These are phyloP conservation scores for Acanthamoeba triangularis DNA, from an alignment of 208 protist species.

Conservation along the genomic window DNA sequence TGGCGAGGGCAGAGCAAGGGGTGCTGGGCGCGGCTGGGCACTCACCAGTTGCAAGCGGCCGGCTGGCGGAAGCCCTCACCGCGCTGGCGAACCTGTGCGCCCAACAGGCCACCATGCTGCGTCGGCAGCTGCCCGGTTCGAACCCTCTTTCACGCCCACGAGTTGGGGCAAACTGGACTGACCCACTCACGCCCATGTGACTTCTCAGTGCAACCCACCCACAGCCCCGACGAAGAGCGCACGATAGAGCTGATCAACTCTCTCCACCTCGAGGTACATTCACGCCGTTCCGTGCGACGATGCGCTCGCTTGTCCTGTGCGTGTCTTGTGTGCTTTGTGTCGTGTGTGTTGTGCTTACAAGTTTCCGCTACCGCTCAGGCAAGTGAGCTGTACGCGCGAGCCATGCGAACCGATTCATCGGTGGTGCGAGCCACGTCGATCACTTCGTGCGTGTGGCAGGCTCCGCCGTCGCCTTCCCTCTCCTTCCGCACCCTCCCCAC, in stretches of 20 bases:
- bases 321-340: not conserved
- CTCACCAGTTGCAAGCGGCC: not conserved
- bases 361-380: not conserved
- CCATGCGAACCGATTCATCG: not conserved
- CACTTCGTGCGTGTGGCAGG: constrained; percentile 23
- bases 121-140: not conserved
- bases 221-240: not conserved
- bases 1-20: not conserved
- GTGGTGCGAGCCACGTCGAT: not conserved
- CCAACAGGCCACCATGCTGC: not conserved
- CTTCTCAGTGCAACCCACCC: not conserved
- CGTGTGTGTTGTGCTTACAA: not conserved
- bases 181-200: not conserved
- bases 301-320: too few species aligned
- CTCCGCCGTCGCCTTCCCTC: not conserved
- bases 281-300: too few species aligned
- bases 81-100: constrained; percentile 16
- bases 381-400: not conserved
- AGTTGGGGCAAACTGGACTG: not conserved
- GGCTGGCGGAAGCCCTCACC: not conserved
- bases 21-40: not conserved
- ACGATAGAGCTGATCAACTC: not conserved
- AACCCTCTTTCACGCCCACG: not conserved
- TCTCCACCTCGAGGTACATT: not conserved
- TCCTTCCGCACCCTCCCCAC: not conserved